These are phyloP conservation scores for Neobulgaria alba DNA, from an alignment of 2,329 filamentous ascomycete genomes.

Conservation along the genomic window DNA sequence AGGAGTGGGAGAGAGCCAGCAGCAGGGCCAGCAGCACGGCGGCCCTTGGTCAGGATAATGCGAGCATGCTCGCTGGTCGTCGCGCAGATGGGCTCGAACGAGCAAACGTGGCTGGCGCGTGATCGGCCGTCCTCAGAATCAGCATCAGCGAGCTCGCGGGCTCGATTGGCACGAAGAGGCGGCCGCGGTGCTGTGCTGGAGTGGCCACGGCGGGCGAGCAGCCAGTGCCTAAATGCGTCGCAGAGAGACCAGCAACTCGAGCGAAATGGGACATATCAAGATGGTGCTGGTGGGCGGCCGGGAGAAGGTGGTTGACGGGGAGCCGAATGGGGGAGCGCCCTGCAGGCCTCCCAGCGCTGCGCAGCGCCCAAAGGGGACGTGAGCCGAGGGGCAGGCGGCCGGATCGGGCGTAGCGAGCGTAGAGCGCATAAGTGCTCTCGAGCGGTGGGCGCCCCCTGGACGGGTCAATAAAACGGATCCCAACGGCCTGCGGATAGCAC, in stretches of 20 bases:
- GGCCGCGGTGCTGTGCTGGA: conserved; percentile 10
- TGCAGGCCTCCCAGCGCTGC: no score
- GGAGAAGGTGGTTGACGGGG: conserved; percentile 12
- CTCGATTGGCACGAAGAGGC: no score
- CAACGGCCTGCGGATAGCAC: no score
- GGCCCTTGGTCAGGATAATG: conserved; percentile 15
- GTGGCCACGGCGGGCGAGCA: conserved; percentile 1
- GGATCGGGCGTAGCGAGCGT: no score
- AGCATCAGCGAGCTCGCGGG: background rate
- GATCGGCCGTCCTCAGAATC: conserved; percentile 18
- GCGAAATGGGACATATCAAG: conserved; percentile 25
- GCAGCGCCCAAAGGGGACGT: no score
- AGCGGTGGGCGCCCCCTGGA: no score
- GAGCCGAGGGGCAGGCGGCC: no score
- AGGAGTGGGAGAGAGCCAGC: no score
- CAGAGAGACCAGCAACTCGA: conserved; percentile 19
- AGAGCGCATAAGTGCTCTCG: no score
- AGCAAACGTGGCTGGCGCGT: conserved; percentile 25
- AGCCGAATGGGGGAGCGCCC: conserved; percentile 1
- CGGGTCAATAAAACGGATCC: no score
- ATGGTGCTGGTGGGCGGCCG: no score
- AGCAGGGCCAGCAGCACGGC: no score
- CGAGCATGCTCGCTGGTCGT: conserved; percentile 11
- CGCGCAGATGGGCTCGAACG: conserved; percentile 15
- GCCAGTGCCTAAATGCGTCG: conserved; percentile 26